A percentile compares a stretch with the other conserved stretches of the same genome.
These are phyloP conservation scores for Calonectria fujianensis DNA, from an alignment of 2,329 filamentous ascomycete species.

Conservation along the genomic window DNA sequence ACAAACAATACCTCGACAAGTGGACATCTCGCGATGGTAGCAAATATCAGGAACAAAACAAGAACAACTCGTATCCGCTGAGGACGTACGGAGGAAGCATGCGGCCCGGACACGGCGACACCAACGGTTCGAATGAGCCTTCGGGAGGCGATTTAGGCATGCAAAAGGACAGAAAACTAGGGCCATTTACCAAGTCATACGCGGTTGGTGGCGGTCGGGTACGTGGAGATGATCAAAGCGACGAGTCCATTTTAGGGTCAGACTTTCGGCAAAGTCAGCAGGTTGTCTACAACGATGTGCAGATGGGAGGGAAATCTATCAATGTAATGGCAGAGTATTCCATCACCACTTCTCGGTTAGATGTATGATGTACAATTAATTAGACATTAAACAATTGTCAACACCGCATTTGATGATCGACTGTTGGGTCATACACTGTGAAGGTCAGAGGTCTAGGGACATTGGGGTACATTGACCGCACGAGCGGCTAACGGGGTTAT, in stretches of 20 bases:
- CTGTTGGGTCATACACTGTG: background rate
- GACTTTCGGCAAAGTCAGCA: slow-evolving; percentile 44
- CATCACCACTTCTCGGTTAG: slow-evolving; percentile 9
- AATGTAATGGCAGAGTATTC: slow-evolving; percentile 22
- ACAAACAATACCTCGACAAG: slow-evolving; percentile 51
- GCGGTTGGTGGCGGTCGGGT: background rate
- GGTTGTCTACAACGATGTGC: slow-evolving; percentile 3
- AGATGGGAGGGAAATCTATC: slow-evolving; percentile 21
- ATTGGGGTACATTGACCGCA: too few relatives aligned
- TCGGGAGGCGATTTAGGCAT: slow-evolving; percentile 37
- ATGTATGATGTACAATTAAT: slow-evolving; percentile 16
- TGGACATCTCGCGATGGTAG: slow-evolving; percentile 51
- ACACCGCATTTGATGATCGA: background rate
- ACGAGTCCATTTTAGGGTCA: slow-evolving; percentile 49
- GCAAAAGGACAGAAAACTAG: slow-evolving; percentile 40
- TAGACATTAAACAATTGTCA: background rate
- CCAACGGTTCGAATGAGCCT: slow-evolving; percentile 25
- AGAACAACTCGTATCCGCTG: slow-evolving; percentile 40
- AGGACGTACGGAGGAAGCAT: slow-evolving; percentile 46
- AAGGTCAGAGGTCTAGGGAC: too few relatives aligned
- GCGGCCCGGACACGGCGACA: slow-evolving; percentile 15
- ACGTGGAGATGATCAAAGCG: slow-evolving; percentile 44
- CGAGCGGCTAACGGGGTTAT: too few relatives aligned
- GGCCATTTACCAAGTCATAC: slow-evolving; percentile 40
- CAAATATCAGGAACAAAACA: slow-evolving; percentile 45